Evolutionary conservation across 345 rosid genomes (phyloP), one percentile per base, ranked within the genome.

Genomic region (Bretschneidera sinensis): DNA sequence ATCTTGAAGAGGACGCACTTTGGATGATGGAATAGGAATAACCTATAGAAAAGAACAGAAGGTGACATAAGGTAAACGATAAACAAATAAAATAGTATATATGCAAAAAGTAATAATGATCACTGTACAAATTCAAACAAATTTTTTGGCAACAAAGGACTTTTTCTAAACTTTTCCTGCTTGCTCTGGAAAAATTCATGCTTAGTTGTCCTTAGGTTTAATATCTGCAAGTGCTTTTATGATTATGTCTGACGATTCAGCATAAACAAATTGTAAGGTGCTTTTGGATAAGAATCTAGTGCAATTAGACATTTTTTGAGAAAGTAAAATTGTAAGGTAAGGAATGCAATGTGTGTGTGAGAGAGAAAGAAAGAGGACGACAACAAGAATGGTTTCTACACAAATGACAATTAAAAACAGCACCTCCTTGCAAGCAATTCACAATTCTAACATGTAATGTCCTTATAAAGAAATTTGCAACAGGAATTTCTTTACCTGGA

Each of bases 1-100:
- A 66, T 83, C 69, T 72, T 71, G 76, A 70, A 87, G 79, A 70
- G 75, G 75, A 66, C 79, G 70, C 31, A 63, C 82, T 76, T 80
- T 87, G 51, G 97, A 77, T 67, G 88, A 82, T 39, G 94, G 95
- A 76, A 89, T 74, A 48, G 97, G 96, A 67, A 89, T 79, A 50
- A 65, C 89, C 98, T 92, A 74, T 43, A 55, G 21, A 62, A 33
- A 21, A 65, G 22, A 33, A 18, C 8, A 53, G 58, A 48, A 18
- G 17, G 10, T 39, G 2, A 13, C 15, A 39, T 11, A 39, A 11
- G 45, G 1, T 39, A 39, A 7, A 39, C n/a, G n/a, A n/a, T n/a
- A 43, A 33, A 53, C 13, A n/a, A 24, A 7, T n/a, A n/a, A n/a
- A n/a, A n/a, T n/a, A n/a, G n/a, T 39, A 7, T 39, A 39, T 39